A percentile compares a stretch with the other conserved stretches of the same genome.
Conservation (phyloP, 2,329 filamentous ascomycete species). For the Trichoderma simmonsii region DNA sequence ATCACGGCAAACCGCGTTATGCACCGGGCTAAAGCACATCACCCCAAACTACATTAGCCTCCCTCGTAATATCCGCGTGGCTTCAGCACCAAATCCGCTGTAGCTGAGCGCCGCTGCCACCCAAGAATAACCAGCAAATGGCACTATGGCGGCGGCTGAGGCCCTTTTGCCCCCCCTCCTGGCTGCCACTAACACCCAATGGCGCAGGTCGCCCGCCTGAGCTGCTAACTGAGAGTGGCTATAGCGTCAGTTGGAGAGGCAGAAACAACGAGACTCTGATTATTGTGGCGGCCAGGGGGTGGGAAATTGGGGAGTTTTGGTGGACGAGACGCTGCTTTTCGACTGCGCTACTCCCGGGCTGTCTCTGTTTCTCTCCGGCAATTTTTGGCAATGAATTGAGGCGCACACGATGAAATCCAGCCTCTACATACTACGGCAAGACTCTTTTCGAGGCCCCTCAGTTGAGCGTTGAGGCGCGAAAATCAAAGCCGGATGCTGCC, state of each 20-base stretch:
- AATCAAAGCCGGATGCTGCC: neutral
- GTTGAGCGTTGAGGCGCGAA: neutral
- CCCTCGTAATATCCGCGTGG: slow-evolving; percentile 1
- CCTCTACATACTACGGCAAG: neutral
- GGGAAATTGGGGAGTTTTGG: neutral
- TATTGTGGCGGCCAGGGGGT: slow-evolving; percentile 12
- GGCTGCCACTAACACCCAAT: slow-evolving; percentile 11
- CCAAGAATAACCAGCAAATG: neutral
- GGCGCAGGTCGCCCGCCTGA: slow-evolving; percentile 7
- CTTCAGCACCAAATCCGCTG: neutral
- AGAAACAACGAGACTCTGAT: neutral
- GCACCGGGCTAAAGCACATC: neutral
- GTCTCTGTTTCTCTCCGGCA: neutral
- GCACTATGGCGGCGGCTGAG: slow-evolving; percentile 14
- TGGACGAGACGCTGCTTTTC: neutral
- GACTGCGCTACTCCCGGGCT: neutral
- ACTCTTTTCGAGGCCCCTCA: neutral
- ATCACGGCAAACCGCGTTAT: slow-evolving; percentile 5
- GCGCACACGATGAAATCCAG: neutral
- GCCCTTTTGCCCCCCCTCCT: neutral
- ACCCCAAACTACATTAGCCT: neutral
- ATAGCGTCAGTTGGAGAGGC: neutral
- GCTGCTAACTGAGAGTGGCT: slow-evolving; percentile 11
- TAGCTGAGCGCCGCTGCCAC: neutral
- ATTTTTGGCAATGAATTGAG: neutral